Base-by-base conservation (phyloP, 495 filamentous ascomycete genomes). In the Podospora pseudopauciseta region DNA sequence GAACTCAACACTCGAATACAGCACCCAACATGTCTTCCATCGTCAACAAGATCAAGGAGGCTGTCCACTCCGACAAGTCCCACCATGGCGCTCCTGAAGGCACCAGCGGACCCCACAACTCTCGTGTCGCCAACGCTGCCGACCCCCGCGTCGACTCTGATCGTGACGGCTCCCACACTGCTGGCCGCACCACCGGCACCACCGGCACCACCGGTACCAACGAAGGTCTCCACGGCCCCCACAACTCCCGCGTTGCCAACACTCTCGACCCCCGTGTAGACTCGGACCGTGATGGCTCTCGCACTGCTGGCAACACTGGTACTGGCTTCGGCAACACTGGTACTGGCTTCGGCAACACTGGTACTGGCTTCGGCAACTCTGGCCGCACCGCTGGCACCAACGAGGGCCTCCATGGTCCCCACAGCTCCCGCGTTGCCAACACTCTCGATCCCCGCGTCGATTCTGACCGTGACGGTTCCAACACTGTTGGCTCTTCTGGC, bases 41-140 rank as follows among this genome's bases (percentile, higher is more conserved):
- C 68, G 76, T 91, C 72, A 85, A 92, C 82, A 93, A 92, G 73
- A 83, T 91, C 78, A 92, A 92, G 80, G 86, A 92, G 49, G 88
- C 84, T 73, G 69, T 93, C 66, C 80, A 84, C 65, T 72, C 79
- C 65, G 79, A 85, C 77, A 75, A 72, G 60, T 73, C 68, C 59
- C 61, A 63, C 11, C 69, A 71, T 58, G 69, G 72, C 23, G 72
- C 73, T 20, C 74, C 80, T 32, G 80, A 81, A 70, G 80, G 81
- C 19, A 78, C 79, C 28, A 76, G 79, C 66, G 84, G 80, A 39
- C 68, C 74, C 11, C 78, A 75, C 72, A 76, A 68, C 74, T 70
- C 72, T 68, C 72, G 72, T 53, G 68, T 66, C 18, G 69, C 75
- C 76, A 84, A 86, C 74, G 81, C 81, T 27, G 80, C 78, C 30